phyloP scores from a whole-genome alignment of 345 rosid genomes.

The Eucalyptus lansdowneana region DNA sequence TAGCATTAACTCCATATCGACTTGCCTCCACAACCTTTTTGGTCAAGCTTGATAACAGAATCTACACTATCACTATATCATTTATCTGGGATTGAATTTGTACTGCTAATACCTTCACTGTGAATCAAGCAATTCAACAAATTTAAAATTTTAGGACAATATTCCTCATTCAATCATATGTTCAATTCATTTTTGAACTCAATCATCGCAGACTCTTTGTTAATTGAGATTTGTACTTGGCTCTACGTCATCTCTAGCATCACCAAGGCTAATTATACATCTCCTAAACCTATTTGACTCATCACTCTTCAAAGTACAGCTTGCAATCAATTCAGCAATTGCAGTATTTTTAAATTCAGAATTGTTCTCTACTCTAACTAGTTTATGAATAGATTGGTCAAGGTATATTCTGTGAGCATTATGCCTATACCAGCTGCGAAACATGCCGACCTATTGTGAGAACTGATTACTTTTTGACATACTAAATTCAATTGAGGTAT shows the following conservation, averaged over 20 bases:
- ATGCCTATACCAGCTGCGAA: neutral
- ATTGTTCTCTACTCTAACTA: neutral
- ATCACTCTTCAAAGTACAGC: neutral
- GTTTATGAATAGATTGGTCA: neutral
- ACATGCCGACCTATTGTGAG: neutral
- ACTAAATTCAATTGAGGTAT: neutral
- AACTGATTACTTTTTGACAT: neutral
- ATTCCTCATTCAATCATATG: neutral
- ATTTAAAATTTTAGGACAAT: neutral
- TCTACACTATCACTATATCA: neutral
- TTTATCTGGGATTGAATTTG: neutral
- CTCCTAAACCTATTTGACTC: neutral
- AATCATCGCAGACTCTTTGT: neutral
- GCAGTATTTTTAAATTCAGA: neutral
- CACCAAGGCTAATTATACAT: neutral
- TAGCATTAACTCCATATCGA: neutral
- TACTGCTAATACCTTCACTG: neutral
- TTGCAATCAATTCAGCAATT: neutral
- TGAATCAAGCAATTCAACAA: neutral
- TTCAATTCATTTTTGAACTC: neutral
- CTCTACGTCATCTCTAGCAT: neutral
- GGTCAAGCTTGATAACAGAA: neutral
- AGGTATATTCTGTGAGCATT: neutral
- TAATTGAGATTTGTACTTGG: neutral
- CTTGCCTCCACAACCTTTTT: neutral